Conservation (phyloP, 352 stramenopile genomes). For the Phytopythium litorale region DNA sequence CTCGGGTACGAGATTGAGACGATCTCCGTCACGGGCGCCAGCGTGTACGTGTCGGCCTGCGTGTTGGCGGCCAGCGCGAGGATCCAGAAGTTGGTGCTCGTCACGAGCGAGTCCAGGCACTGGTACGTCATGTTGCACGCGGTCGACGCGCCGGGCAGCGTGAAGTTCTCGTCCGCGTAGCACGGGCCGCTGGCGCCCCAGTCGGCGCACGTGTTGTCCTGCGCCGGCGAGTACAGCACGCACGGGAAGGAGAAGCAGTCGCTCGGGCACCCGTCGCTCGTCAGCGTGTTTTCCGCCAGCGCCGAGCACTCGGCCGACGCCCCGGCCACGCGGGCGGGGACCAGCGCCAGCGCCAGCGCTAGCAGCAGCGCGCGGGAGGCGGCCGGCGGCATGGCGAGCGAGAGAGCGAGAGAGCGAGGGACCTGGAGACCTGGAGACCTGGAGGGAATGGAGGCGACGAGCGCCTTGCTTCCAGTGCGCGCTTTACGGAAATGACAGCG, state of each 20-base stretch:
- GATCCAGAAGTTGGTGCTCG: constrained; percentile 29
- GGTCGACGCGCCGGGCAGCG: constrained; percentile 14
- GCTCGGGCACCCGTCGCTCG: constrained; percentile 36
- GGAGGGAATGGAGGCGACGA: no score
- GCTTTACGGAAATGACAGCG: no score
- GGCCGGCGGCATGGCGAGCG: neutral
- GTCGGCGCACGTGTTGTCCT: constrained; percentile 22
- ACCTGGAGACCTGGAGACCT: no score
- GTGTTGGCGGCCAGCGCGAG: constrained; percentile 24
- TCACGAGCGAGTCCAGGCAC: constrained; percentile 44
- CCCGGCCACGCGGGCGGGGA: neutral
- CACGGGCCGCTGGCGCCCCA: constrained; percentile 29
- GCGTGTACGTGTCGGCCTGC: constrained; percentile 23
- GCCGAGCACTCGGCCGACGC: constrained; percentile 27
- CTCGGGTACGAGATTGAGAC: constrained; percentile 29
- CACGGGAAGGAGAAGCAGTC: constrained; percentile 29
- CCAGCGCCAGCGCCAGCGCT: neutral
- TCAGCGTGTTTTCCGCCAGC: constrained; percentile 47
- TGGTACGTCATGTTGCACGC: constrained; percentile 54
- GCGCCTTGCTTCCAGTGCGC: no score
- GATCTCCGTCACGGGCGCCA: constrained; percentile 47
- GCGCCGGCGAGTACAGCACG: constrained; percentile 47
- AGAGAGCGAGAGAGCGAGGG: no score
- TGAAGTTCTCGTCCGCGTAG: constrained; percentile 24
- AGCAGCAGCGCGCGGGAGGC: neutral